These are phyloP conservation scores for Nigrograna mackinnonii DNA, from an alignment of 2,329 filamentous ascomycete genomes.

Conservation along the genomic window DNA sequence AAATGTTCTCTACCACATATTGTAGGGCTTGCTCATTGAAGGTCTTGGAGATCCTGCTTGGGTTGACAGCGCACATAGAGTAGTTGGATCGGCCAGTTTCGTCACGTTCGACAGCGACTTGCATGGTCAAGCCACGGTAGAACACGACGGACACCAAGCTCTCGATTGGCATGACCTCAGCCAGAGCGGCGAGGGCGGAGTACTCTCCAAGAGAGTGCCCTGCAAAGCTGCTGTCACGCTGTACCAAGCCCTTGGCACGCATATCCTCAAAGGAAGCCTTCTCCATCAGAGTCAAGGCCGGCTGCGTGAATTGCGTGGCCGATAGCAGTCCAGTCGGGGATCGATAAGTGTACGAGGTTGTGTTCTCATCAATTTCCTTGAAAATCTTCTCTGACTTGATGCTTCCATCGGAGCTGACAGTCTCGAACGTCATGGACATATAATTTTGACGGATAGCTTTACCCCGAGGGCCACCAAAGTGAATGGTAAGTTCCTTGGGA, in stretches of 20 bases:
- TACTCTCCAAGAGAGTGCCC: slow-evolving; percentile 98
- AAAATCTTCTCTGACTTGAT: slow-evolving; percentile 99
- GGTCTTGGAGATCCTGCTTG: slow-evolving; percentile 95
- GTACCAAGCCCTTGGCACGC: slow-evolving; percentile 94
- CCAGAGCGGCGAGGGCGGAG: slow-evolving; percentile 91
- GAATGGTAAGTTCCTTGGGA: slow-evolving; percentile 96
- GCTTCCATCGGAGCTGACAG: slow-evolving; percentile 85
- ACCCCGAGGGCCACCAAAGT: slow-evolving; percentile 95
- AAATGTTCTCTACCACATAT: slow-evolving; percentile 94
- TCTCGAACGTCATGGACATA: slow-evolving; percentile 99
- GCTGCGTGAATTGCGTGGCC: slow-evolving; percentile 97
- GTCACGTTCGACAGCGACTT: slow-evolving; percentile 97
- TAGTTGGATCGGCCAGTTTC: slow-evolving; percentile 93
- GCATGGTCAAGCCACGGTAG: slow-evolving; percentile 98
- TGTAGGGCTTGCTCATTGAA: slow-evolving; percentile 98
- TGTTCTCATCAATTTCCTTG: slow-evolving; percentile 93
- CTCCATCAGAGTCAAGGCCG: slow-evolving; percentile 97
- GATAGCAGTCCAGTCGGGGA: slow-evolving; percentile 94
- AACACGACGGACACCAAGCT: slow-evolving; percentile 97
- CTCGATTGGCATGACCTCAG: slow-evolving; percentile 99
- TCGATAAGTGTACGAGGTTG: slow-evolving; percentile 94
- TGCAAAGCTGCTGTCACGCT: slow-evolving; percentile 94
- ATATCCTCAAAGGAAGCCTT: slow-evolving; percentile 99
- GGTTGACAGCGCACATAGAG: slow-evolving; percentile 99
- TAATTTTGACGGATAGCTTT: slow-evolving; percentile 99